Evolutionary conservation across 1,284 basidiomycete species (phyloP), one percentile per base, ranked within the genome.

Genomic region (Limonomyces culmigenus): DNA sequence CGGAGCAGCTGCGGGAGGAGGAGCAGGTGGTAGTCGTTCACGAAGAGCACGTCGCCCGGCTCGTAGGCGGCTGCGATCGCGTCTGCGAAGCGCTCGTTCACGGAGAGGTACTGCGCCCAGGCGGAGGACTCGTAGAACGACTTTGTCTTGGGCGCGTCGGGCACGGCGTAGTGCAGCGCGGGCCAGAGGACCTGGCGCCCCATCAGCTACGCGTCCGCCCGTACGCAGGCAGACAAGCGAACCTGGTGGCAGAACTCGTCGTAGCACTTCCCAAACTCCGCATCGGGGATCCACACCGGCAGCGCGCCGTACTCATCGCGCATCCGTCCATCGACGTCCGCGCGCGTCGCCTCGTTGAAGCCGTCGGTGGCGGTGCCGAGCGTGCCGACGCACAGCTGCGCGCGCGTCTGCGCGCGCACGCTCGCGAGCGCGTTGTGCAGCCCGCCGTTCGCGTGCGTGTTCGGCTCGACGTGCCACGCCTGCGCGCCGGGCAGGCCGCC

Each of bases 141-240:
- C 47, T 85, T 85, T 0, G 79, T 84, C 52, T 83, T 84, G 0
- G 81, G 83, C 0, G 80, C 84, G 48, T 86, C 84, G 3, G 84
- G 84, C 32, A 88, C 69, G 5, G 80, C 79, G 47, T 88, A 89
- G 52, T 91, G 86, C 29, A 91, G 63, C 39, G 75, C 81, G 0
- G 86, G 86, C 86, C 86, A 91, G 19, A 89, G 65, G 19, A 88
- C 80, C n/a, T n/a, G 64, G n/a, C n/a, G n/a, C n/a, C n/a, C n/a
- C n/a, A n/a, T n/a, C n/a, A n/a, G n/a, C n/a, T n/a, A n/a, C n/a
- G n/a, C n/a, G n/a, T n/a, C n/a, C n/a, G n/a, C n/a, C n/a, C n/a
- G n/a, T n/a, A n/a, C n/a, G n/a, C n/a, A n/a, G n/a, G n/a, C n/a
- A n/a, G n/a, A n/a, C n/a, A n/a, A n/a, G n/a, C n/a, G n/a, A n/a